Evolutionary conservation across 2,329 filamentous ascomycete species (phyloP), one percentile per base, ranked within the genome.

Genomic region (Orbilia blumenaviensis): DNA sequence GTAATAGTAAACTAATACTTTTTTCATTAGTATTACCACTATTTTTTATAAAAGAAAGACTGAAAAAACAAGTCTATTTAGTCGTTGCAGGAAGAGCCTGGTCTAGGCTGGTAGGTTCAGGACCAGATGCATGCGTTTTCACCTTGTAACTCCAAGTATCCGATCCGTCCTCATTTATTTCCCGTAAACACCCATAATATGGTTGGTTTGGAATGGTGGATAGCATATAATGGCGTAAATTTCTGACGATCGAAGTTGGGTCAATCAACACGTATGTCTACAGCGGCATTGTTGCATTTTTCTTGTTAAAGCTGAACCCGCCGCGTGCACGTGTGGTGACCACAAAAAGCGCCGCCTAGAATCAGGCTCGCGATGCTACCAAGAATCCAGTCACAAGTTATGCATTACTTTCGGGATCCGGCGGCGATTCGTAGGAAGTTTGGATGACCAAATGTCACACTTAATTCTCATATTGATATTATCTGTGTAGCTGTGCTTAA

Each of bases 401-500:
- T 61, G 56, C 36, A 29, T 29, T 10, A 44, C 21, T 12, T 32
- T 34, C n/a, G n/a, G 38, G 29, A 29, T 29, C 21, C 21, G 56
- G 29, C 18, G 29, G 21, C 18, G 14, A 32, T 61, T 46, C 36
- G 1, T 10, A 29, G 41, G 38, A 32, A 42, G 23, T 60, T 2
- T 21, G 9, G 3, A 14, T 36, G 36, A 56, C 18, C 36, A 38
- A 56, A 12, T 14, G 25, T 9, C 34, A 18, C 60, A 16, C 25
- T 21, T 34, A n/a, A n/a, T n/a, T n/a, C n/a, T n/a, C n/a, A n/a
- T n/a, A n/a, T n/a, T n/a, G n/a, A n/a, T n/a, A n/a, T n/a, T n/a
- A n/a, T n/a, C n/a, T 32, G 16, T 38, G 48, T 50, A 58, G 32
- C 61, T 56, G 63, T 66, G 46, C 48, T 50, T 58, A 9, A 25